Conservation (phyloP, 352 stramenopile genomes). For the Phytopythium litorale region DNA sequence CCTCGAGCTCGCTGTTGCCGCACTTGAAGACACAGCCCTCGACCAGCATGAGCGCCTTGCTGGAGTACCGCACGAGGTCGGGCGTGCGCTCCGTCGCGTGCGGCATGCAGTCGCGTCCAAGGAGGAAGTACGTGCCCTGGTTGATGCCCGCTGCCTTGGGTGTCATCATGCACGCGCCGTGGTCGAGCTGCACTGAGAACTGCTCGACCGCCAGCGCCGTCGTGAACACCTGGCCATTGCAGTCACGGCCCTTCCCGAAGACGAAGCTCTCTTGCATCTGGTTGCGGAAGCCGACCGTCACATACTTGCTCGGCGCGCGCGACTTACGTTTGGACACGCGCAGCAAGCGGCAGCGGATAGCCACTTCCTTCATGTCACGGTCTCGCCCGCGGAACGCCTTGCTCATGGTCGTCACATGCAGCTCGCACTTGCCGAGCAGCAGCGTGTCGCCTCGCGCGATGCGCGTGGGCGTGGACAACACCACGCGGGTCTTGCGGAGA, state of each 20-base stretch:
- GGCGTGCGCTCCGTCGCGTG: constrained; percentile 26
- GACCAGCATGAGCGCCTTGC: constrained; percentile 68
- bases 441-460: constrained; percentile 57
- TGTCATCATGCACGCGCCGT: constrained; percentile 53
- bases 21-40: constrained; percentile 63
- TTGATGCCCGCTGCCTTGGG: constrained; percentile 57
- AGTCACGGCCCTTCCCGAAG: constrained; percentile 55
- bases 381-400: constrained; percentile 50
- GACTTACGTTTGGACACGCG: constrained; percentile 62
- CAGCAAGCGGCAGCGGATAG: constrained; percentile 60
- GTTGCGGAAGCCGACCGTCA: constrained; percentile 55
- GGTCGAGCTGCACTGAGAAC: constrained; percentile 60
- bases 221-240: constrained; percentile 56
- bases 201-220: constrained; percentile 53
- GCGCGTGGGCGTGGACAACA: constrained; percentile 34
- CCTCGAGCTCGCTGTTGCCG: constrained; percentile 55
- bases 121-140: constrained; percentile 65
- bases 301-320: constrained; percentile 33
- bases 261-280: constrained; percentile 35
- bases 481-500: constrained; percentile 44
- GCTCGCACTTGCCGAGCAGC: constrained; percentile 46
- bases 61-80: constrained; percentile 57
- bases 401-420: constrained; percentile 43
- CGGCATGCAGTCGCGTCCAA: constrained; percentile 42
- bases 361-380: constrained; percentile 61